phyloP scores from a whole-genome alignment of 176 grass and related monocot genomes.

The Alopecurus myosuroides region DNA sequence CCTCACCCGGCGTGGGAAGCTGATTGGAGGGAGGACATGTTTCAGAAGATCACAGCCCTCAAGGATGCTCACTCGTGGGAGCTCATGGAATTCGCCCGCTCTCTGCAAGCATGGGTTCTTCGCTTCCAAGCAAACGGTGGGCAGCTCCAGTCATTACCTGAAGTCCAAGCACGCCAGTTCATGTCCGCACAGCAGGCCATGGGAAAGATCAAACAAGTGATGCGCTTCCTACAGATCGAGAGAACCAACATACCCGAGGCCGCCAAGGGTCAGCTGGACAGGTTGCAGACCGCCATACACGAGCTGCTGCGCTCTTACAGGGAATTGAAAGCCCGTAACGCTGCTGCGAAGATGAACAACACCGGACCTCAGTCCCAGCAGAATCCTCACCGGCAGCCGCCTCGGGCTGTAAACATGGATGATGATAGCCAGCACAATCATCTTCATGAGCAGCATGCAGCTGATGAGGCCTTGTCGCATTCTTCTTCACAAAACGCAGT shows the following conservation, averaged over 20 bases:
- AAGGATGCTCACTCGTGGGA: conserved; percentile 1
- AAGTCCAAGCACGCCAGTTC: background rate
- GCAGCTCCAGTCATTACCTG: background rate
- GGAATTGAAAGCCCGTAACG: background rate
- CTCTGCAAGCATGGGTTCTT: background rate
- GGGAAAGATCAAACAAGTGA: fast-evolving
- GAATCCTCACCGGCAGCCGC: background rate
- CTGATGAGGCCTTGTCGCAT: background rate
- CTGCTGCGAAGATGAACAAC: background rate
- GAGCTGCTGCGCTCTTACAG: background rate
- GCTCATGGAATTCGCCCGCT: background rate
- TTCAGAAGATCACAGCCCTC: background rate
- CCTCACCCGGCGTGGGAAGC: background rate
- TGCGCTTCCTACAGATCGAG: conserved; percentile 2
- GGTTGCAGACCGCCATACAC: fast-evolving
- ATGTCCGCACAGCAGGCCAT: background rate
- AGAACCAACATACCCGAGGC: background rate
- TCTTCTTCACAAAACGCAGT: background rate
- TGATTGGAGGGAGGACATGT: conserved; percentile 19
- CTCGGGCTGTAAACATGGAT: background rate
- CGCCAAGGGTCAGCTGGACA: background rate
- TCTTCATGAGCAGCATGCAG: background rate
- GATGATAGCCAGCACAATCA: background rate
- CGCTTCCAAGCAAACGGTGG: background rate
- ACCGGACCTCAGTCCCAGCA: background rate